Evolutionary conservation across 805 yeast genomes (phyloP).

Genomic region (Yamadazyma akitaensis): DNA sequence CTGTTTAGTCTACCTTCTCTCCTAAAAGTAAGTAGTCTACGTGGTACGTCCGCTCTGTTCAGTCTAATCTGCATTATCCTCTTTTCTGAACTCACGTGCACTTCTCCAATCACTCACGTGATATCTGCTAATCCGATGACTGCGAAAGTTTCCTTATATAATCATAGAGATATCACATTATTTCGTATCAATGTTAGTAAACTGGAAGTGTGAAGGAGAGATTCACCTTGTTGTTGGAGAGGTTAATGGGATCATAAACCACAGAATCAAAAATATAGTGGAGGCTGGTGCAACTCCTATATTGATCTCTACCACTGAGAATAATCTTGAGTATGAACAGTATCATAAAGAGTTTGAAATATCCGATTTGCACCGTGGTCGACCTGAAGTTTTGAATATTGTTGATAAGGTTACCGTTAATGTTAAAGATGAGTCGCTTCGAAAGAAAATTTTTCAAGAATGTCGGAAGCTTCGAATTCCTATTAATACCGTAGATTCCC

Average conservation of each 20-base stretch:
- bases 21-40: too few species aligned
- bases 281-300: conserved; percentile 55
- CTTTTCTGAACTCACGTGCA: neutral
- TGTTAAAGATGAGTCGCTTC: conserved; percentile 30
- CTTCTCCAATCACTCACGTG: conserved; percentile 1
- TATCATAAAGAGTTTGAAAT: conserved; percentile 27
- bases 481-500: conserved; percentile 71
- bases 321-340: conserved; percentile 9
- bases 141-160: neutral
- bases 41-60: too few species aligned
- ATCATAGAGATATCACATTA: neutral
- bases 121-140: conserved; percentile 3
- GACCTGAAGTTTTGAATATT: conserved; percentile 55
- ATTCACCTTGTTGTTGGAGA: conserved; percentile 57
- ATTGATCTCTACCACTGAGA: conserved; percentile 35
- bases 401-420: conserved; percentile 78
- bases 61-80: too few species aligned
- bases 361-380: conserved; percentile 55
- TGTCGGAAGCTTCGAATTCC: conserved; percentile 74
- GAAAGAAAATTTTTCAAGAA: conserved; percentile 40
- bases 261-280: conserved; percentile 47
- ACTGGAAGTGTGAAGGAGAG: conserved; percentile 48
- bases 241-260: conserved; percentile 37
- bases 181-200: conserved; percentile 26
- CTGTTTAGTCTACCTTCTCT: too few species aligned